These are phyloP conservation scores for Pseudogymnoascus sp. DNA, from an alignment of 2,329 filamentous ascomycete genomes.

Conservation along the genomic window DNA sequence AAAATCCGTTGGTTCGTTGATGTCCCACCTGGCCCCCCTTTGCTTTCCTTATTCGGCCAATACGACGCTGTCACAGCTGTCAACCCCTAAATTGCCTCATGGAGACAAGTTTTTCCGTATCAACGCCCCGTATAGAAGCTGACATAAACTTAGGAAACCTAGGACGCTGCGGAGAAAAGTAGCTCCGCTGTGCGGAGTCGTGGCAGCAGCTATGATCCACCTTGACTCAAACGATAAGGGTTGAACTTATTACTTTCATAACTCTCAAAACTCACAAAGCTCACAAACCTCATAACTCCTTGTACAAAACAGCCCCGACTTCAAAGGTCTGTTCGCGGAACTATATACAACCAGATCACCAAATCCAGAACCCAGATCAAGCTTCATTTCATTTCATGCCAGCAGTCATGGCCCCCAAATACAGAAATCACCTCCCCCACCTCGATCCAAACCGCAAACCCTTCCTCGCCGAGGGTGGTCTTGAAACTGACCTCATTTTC, in stretches of 20 bases:
- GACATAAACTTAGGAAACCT: background rate
- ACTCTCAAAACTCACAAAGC: background rate
- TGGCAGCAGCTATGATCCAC: background rate
- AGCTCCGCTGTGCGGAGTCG: background rate
- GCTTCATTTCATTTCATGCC: background rate
- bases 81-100: background rate
- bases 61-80: background rate
- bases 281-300: background rate
- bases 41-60: background rate
- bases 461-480: conserved; percentile 15
- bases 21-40: background rate
- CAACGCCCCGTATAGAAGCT: background rate
- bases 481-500: conserved; percentile 14
- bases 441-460: conserved; percentile 11
- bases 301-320: background rate
- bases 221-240: conserved; percentile 7
- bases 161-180: background rate
- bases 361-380: background rate
- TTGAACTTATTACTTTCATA: conserved; percentile 5
- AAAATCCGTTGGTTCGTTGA: background rate
- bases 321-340: no score
- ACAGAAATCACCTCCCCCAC: conserved; percentile 11
- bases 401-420: conserved; percentile 1
- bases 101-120: no score
- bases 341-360: background rate